These are phyloP conservation scores for Penicillium egyptiacum DNA, from an alignment of 495 filamentous ascomycete species.

Conservation along the genomic window DNA sequence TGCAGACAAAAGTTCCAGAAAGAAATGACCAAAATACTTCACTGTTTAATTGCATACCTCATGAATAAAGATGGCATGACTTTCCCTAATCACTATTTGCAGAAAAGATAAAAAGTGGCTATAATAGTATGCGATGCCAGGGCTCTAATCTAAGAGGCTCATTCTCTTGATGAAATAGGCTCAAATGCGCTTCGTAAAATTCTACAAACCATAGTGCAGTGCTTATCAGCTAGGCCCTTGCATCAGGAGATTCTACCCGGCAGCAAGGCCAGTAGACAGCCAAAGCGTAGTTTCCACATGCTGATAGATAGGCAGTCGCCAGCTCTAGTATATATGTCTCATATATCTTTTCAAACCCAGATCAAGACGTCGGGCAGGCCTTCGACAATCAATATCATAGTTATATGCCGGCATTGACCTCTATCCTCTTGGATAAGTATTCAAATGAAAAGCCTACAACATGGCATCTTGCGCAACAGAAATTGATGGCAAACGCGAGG, in stretches of 20 bases:
- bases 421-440: too few species aligned
- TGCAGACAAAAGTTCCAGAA: neutral
- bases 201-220: neutral
- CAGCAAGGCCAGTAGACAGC: neutral
- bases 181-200: neutral
- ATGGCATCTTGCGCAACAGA: neutral
- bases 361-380: neutral
- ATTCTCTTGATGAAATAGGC: neutral
- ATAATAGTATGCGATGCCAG: too few species aligned
- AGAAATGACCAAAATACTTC: neutral
- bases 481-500: constrained; percentile 1
- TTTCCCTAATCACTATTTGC: neutral
- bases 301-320: neutral
- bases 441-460: neutral
- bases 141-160: neutral
- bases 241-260: neutral
- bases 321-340: neutral
- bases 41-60: neutral
- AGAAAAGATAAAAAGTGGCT: too few species aligned
- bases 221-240: neutral
- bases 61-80: neutral
- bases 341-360: neutral
- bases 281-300: neutral
- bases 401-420: neutral
- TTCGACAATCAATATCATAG: neutral